Base-by-base conservation (phyloP, 495 filamentous ascomycete genomes). In the Rhypophila decipiens region DNA sequence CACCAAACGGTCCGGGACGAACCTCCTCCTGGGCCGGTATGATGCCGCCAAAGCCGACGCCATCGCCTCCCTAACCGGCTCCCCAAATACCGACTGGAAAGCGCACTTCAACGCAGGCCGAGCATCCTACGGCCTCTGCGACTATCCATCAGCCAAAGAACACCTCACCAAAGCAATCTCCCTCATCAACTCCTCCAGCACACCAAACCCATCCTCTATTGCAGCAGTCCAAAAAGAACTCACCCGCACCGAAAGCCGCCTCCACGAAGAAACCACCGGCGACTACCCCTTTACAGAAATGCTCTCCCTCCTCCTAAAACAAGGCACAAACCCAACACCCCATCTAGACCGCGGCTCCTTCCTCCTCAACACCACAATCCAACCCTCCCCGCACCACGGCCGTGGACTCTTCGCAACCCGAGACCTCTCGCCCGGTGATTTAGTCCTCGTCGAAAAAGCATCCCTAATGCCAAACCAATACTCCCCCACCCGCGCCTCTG, bases 381-480 rank as follows among this genome's bases (percentile, higher is more conserved):
- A 22, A 18, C 24, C 49, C 0, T 59, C 62, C 48, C 12, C 27
- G 39, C 46, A 50, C 31, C 57, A 55, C 48, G 74, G 77, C n/a
- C 60, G 67, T 12, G 75, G 76, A 1, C 51, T 79, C 4, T 82
- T 80, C 46, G 70, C 75, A 0, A 71, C 73, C 4, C 47, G 58
- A 10, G 70, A 64, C 18, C 58, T 83, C 21, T 54, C 65, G 34
- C 66, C 67, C 3, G 78, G 77, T 8, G 74, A 77, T 4, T 51
- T 80, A 13, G 56, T 80, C 2, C 58, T 78, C 15, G 73, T 67
- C 38, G 76, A 80, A 53, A 83, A 81, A 40, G 74, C 76, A 1
- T 73, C 78, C 37, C 55, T 57, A 19, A 58, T 64, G 44, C 61
- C 64, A 7, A 57, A 58, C 50, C 59, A 68, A 47, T 52, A 54